A percentile compares a stretch with the other conserved stretches of the same genome.
phyloP scores from a whole-genome alignment of 345 rosid genomes.

The Ceriops tagal region DNA sequence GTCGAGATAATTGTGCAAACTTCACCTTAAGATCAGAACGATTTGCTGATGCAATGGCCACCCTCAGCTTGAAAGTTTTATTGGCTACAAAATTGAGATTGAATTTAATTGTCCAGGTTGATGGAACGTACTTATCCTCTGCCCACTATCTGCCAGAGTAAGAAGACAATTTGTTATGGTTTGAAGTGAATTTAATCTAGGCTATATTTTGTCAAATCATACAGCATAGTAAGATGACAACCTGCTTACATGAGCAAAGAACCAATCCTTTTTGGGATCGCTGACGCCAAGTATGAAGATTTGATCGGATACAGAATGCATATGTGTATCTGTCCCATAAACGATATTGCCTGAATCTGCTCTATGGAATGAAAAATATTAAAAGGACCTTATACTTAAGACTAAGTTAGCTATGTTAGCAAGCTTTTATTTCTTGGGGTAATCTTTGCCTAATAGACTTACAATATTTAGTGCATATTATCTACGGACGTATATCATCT shows the following conservation, averaged over 20 bases:
- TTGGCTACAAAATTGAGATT: constrained; percentile 22
- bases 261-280: constrained; percentile 35
- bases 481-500: not conserved
- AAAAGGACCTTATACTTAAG: not conserved
- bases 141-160: constrained; percentile 25
- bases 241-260: constrained; percentile 42
- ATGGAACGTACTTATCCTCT: constrained; percentile 24
- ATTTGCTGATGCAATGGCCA: constrained; percentile 41
- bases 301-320: constrained; percentile 30
- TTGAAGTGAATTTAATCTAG: too few species aligned
- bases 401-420: too few species aligned
- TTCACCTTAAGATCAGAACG: constrained; percentile 32
- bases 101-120: constrained; percentile 36
- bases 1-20: not conserved
- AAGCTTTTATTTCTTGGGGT: not conserved
- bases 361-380: not conserved
- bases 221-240: not conserved
- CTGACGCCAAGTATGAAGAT: constrained; percentile 31
- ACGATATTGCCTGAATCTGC: constrained; percentile 42
- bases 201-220: not conserved
- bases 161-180: not conserved
- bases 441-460: not conserved
- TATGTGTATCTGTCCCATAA: constrained; percentile 40
- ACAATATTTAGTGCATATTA: not conserved
- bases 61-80: constrained; percentile 34